Percentiles rank a stretch among this genome's conserved stretches.
These are phyloP conservation scores for Clonostachys sp. DNA, from an alignment of 2,329 filamentous ascomycete species.

Conservation along the genomic window DNA sequence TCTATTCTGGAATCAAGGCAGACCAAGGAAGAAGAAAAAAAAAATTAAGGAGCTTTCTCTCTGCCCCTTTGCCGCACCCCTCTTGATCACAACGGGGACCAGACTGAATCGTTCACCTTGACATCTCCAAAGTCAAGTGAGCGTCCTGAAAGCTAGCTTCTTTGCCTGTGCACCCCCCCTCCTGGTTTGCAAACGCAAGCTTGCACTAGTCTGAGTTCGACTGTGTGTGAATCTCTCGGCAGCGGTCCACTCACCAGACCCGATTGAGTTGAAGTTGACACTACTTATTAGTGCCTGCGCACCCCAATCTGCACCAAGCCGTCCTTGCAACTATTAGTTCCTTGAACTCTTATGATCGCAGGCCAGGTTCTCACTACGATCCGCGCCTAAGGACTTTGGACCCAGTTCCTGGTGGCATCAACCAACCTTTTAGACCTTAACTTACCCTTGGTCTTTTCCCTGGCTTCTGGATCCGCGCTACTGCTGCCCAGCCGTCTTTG, in stretches of 20 bases:
- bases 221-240: conserved; percentile 16
- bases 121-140: background rate
- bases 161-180: conserved; percentile 10
- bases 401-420: conserved; percentile 22
- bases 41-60: background rate
- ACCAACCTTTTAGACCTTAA: conserved; percentile 17
- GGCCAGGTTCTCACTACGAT: conserved; percentile 20
- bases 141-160: background rate
- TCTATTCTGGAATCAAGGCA: too few species aligned
- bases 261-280: conserved; percentile 6
- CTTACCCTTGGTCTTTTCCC: conserved; percentile 8
- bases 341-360: conserved; percentile 19
- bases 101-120: background rate
- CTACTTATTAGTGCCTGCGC: conserved; percentile 31
- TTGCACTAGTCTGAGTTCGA: conserved; percentile 28
- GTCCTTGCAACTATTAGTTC: conserved; percentile 11
- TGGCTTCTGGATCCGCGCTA: conserved; percentile 21
- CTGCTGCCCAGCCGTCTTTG: conserved; percentile 19
- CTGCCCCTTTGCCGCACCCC: background rate
- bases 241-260: conserved; percentile 16
- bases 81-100: background rate
- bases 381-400: conserved; percentile 21
- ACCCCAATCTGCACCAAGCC: conserved; percentile 22
- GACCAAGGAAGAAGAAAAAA: too few species aligned
- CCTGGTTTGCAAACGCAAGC: conserved; percentile 11